A percentile compares a stretch with the other conserved stretches of the same genome.
These are phyloP conservation scores for Amanita subjunquillea DNA, from an alignment of 768 basidiomycete species.

Conservation along the genomic window DNA sequence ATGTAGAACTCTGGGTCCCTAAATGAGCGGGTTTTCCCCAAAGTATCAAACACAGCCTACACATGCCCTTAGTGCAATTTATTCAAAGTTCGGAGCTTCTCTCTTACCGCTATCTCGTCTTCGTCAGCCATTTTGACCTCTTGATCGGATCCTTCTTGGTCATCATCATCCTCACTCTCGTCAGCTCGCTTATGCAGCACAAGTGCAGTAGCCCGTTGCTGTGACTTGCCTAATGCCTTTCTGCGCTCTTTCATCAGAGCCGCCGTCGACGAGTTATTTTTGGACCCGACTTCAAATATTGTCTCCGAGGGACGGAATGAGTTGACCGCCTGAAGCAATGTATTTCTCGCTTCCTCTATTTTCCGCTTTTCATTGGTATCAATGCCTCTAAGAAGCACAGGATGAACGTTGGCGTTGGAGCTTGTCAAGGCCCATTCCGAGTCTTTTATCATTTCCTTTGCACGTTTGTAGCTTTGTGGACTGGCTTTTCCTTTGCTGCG, in stretches of 20 bases:
- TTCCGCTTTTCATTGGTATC: constrained; percentile 25
- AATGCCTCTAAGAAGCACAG: constrained; percentile 43
- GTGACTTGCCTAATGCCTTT: constrained; percentile 63
- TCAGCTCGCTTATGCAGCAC: constrained; percentile 21
- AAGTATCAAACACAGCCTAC: constrained; percentile 60
- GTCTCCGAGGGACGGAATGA: constrained; percentile 84
- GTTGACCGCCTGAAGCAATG: constrained; percentile 64
- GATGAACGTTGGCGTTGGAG: constrained; percentile 57
- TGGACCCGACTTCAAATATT: constrained; percentile 79
- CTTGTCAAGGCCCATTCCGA: constrained; percentile 63
- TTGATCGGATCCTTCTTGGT: constrained; percentile 18
- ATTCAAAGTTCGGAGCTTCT: neutral
- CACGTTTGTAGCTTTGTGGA: constrained; percentile 73
- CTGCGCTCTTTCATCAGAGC: constrained; percentile 84
- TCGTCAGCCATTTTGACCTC: constrained; percentile 70
- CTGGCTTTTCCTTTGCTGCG: constrained; percentile 88
- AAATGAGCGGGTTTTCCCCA: constrained; percentile 41
- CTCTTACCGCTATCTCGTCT: constrained; percentile 56
- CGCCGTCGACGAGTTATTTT: constrained; percentile 52
- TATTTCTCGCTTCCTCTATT: constrained; percentile 47
- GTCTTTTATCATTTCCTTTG: constrained; percentile 77
- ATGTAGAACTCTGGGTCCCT: constrained; percentile 86
- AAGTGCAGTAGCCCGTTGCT: constrained; percentile 30
- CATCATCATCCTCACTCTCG: constrained; percentile 25
- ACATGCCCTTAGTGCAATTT: neutral